A percentile compares a stretch with the other conserved stretches of the same genome.
These are phyloP conservation scores for Talaromyces sp. DNA, from an alignment of 2,329 filamentous ascomycete species.

Conservation along the genomic window DNA sequence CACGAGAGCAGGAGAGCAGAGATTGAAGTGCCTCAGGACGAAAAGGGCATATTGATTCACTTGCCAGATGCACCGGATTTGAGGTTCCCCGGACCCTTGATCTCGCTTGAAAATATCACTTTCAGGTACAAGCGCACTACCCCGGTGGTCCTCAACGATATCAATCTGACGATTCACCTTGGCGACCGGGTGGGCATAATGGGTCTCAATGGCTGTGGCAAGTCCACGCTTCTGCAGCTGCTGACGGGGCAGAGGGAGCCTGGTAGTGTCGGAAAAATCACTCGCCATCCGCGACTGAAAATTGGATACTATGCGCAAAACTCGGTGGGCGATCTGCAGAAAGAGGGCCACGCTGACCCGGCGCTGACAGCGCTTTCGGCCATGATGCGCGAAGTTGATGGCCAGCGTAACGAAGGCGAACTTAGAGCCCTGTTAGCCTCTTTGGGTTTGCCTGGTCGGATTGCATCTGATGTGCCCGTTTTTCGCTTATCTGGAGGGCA, in stretches of 20 bases:
- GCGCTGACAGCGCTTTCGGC: conserved; percentile 83
- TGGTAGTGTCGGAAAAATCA: conserved; percentile 75
- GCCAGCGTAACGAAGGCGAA: conserved; percentile 59
- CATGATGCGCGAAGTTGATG: conserved; percentile 52
- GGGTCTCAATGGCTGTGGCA: conserved; percentile 94
- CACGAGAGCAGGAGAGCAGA: conserved; percentile 57
- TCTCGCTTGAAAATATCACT: conserved; percentile 64
- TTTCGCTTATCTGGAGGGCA: conserved; percentile 74
- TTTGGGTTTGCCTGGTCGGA: conserved; percentile 64
- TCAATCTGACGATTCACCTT: conserved; percentile 65
- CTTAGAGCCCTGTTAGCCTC: conserved; percentile 61
- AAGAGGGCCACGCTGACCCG: conserved; percentile 99
- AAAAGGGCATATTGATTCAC: conserved; percentile 52
- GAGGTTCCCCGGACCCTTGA: conserved; percentile 67
- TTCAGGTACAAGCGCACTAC: conserved; percentile 56
- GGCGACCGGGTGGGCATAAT: conserved; percentile 90
- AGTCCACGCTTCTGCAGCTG: conserved; percentile 96
- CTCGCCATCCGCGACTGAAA: conserved; percentile 97
- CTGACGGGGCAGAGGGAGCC: conserved; percentile 80
- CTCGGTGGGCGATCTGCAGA: conserved; percentile 95
- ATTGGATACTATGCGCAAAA: conserved; percentile 99
- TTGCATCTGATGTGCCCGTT: conserved; percentile 69
- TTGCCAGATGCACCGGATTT: conserved; percentile 64
- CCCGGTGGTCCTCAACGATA: conserved; percentile 53
- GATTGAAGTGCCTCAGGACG: conserved; percentile 64